Base-by-base conservation (phyloP, 2,329 filamentous ascomycete species). In the Colletotrichum lentis region DNA sequence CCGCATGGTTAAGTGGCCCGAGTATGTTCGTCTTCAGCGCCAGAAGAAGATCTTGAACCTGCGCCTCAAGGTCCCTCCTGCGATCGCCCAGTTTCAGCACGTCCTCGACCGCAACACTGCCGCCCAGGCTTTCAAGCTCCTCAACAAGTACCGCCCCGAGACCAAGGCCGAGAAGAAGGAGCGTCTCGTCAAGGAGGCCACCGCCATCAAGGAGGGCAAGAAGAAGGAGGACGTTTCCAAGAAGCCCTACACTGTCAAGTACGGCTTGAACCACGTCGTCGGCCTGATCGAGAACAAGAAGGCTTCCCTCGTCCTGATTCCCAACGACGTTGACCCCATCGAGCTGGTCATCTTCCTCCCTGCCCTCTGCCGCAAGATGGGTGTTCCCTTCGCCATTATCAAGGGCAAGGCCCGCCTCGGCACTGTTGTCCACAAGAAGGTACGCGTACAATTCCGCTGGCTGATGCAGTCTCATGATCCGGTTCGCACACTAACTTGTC, bases 161-260 rank as follows among this genome's bases (percentile, higher is more conserved):
- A 96, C 93, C 84, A 98, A 97, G 91, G 86, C 88, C 77, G 95
- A 98, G 91, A 99, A 99, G 93, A 99, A 98, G 91, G 96, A 99
- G 88, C 94, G 96, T 85, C 88, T 99, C 74, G 90, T 92, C 82
- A 94, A 97, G 89, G 96, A 99, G 90, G 96, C 96, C 73, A 97
- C 94, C 77, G 96, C 96, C 79, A 90, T 99, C 82, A 90, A 94
- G 82, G 94, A 98, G 84, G 96, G 96, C 84, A 97, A 98, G 92
- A 99, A 98, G 92, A 98, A 98, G 92, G 96, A 99, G 89, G 94
- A 97, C 79, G 95, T 97, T 81, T 93, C 89, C 91, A 98, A 98
- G 93, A 99, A 99, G 92, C 96, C 96, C 79, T 99, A 97, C 86
- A 86, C 91, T 75, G 94, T 96, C 89, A 99, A 99, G 91, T 99